Evolutionary conservation across 2,329 filamentous ascomycete species (phyloP).

Genomic region (Cadophora gregata): DNA sequence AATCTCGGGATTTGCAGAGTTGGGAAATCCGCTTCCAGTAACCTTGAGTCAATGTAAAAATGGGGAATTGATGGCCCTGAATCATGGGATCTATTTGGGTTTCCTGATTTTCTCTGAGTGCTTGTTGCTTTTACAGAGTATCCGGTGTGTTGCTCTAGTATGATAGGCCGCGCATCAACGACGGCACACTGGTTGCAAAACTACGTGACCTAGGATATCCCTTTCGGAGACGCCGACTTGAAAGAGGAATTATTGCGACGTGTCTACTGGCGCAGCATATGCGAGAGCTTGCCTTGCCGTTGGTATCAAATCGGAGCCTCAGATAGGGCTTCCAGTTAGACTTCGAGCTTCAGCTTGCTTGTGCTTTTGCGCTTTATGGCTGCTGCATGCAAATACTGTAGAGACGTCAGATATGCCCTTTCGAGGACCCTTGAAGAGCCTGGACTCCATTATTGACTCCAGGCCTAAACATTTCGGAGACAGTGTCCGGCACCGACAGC

Average conservation of each 20-base stretch:
- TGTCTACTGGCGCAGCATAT: neutral
- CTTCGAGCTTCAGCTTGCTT: neutral
- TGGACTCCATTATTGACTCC: constrained; percentile 5
- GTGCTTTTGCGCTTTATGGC: neutral
- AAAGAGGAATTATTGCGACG: neutral
- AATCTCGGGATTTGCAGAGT: no score
- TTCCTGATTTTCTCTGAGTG: no score
- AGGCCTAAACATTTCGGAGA: neutral
- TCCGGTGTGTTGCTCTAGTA: neutral
- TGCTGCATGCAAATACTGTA: no score
- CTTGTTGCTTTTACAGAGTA: no score
- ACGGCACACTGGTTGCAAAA: no score
- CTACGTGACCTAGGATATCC: neutral
- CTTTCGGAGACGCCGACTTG: neutral
- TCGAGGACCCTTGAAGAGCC: neutral
- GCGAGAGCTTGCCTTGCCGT: neutral
- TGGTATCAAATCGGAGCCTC: neutral
- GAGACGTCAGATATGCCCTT: neutral
- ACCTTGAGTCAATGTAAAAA: neutral
- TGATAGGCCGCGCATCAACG: neutral
- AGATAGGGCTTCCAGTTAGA: neutral
- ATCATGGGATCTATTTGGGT: neutral
- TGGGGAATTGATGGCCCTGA: neutral
- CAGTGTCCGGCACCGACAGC: neutral
- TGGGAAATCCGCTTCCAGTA: neutral